Conservation (phyloP, 148 eudicot genomes). For the Heliamphora exappendiculata region DNA sequence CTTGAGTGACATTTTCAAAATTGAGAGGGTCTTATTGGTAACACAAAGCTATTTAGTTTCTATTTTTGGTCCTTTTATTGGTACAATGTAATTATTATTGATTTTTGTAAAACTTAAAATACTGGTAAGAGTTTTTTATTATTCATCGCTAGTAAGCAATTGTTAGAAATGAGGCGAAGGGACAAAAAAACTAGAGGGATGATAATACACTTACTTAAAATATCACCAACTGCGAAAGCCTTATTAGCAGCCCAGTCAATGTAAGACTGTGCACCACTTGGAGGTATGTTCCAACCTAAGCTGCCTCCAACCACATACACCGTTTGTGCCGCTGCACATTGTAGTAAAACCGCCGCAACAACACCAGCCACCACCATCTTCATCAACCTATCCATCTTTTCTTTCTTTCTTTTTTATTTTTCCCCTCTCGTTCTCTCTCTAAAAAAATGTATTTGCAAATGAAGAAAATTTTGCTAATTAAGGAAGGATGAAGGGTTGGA, state of each 20-base stretch:
- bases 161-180: no score
- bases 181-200: not conserved
- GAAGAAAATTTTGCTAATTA: not conserved
- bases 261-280: not conserved
- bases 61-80: no score
- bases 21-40: no score
- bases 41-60: no score
- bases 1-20: no score
- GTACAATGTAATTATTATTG: no score
- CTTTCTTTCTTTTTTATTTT: no score
- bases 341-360: not conserved
- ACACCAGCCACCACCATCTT: not conserved
- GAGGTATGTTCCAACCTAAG: not conserved
- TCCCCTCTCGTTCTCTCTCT: not conserved
- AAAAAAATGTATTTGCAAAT: not conserved
- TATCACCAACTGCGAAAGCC: not conserved
- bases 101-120: no score
- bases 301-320: not conserved
- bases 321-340: not conserved
- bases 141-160: no score
- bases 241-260: not conserved
- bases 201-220: not conserved
- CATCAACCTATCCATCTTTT: constrained; percentile 8
- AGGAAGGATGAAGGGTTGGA: not conserved
- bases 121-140: no score